Base-by-base conservation (phyloP, 2,329 filamentous ascomycete genomes). In the Leptodontidium sp. region DNA sequence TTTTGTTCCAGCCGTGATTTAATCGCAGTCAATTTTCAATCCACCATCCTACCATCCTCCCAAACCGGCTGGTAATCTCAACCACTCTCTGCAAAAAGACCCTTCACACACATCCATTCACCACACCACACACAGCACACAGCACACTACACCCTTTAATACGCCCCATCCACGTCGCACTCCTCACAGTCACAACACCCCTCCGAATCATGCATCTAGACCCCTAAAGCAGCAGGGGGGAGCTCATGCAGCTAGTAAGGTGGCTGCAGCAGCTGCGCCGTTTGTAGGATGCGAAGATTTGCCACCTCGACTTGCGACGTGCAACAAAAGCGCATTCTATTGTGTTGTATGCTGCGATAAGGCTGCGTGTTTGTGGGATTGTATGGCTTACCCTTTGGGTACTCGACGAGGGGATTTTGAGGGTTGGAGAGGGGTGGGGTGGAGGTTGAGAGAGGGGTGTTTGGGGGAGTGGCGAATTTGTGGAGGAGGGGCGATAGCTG, bases 231-330 rank as follows among this genome's bases (percentile, higher is more conserved):
- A 43, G 47, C 17, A 38, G 38, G 55, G 55, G 55, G 38, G 12
- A 45, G 38, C 35, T 43, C 38, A 59, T 59, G 55, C 55, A 59
- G 55, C 55, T 59, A 59, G 40, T 15, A 32, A 43, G 2, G 55
- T 45, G n/a, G 55, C 55, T 59, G 55, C 55, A 43, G 55, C 55
- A 45, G 35, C 55, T 43, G 55, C 55, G 55, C 55, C 55, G 38
- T 40, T 59, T 40, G 55, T 5, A 59, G 55, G 55, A 43, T 59
- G 1, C 35, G n/a, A 43, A 11, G 32, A 38, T 58, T 59, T 43
- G 55, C 55, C 55, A 59, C 55, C 26, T 35, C 7, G 17, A 43
- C 9, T n/a, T 59, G 55, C 55, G 55, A 59, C 21, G n/a, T 59
- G 55, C 55, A 59, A 59, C 55, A 59, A 59, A 53, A 43, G 55